Evolutionary conservation across 345 rosid genomes (phyloP), one percentile per base, ranked within the genome.

Genomic region (Erodium maritimum): DNA sequence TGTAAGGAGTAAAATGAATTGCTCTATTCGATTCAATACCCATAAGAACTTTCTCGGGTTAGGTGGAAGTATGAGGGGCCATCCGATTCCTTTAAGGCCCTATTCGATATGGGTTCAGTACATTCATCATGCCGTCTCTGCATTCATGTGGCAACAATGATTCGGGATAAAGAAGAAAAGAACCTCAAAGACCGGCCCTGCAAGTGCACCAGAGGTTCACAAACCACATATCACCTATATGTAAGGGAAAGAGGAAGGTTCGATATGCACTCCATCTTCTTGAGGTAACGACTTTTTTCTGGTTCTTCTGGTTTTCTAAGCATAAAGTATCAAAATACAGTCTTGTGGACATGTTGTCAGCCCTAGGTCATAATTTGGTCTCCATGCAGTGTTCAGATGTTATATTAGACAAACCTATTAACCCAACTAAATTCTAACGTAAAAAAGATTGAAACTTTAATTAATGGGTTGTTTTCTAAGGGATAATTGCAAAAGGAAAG

Each of bases 111-210:
- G 99, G 88, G 95, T 24, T 90, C 88, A 1, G 97, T 89, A 21
- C 97, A 93, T 60, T 93, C 97, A 52, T 87, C 99, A n/a, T 93
- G 99, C 61, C 95, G 97, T n/a, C 90, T 89, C 60, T 93, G 97
- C 71, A 83, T 89, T 67, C 86, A 89, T 70, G 60, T 93, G 48
- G 99, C 96, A 19, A 89, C 96, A 5, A 64, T 59, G 55, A 75
- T 82, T 67, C 77, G 62, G 19, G 88, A 85, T 68, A 71, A 78
- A 73, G 99, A 93, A 79, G 96, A 93, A 62, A 70, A 55, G 56
- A 69, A 73, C 61, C 64, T 80, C 71, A 79, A 77, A 80, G 80
- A 77, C 72, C 87, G 90, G 14, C 88, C 88, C 23, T 89, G 99
- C 80, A 93, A 80, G 67, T 93, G 99, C 72, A 76, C 72, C 19